Evolutionary conservation across 2,329 filamentous ascomycete species (phyloP).

Genomic region (Chlorencoelia australis): DNA sequence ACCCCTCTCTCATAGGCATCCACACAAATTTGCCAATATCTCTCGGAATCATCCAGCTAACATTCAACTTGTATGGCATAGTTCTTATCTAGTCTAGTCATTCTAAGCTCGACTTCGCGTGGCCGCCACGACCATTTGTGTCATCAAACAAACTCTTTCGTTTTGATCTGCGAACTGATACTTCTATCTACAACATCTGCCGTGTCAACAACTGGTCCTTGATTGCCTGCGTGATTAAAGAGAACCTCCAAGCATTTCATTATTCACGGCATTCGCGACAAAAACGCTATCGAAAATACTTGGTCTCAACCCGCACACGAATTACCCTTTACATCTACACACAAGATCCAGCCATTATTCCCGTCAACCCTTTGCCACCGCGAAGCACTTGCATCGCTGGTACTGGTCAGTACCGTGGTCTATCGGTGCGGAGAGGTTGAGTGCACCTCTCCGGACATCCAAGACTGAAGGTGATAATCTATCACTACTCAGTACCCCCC

Average conservation of each 20-base stretch:
- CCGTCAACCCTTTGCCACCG: too few species aligned
- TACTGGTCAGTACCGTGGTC: conserved; percentile 16
- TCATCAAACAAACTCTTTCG: conserved; percentile 20
- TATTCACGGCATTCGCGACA: too few species aligned
- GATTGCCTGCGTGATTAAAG: too few species aligned
- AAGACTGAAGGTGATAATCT: conserved; percentile 21
- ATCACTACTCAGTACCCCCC: conserved; percentile 14
- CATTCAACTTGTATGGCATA: conserved; percentile 1
- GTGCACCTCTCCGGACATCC: conserved; percentile 30
- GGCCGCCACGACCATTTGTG: conserved; percentile 17
- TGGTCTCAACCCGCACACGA: too few species aligned
- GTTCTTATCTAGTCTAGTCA: conserved; percentile 10
- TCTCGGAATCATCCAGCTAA: conserved; percentile 7
- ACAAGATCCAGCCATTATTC: too few species aligned
- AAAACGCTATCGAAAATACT: too few species aligned
- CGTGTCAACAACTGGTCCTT: conserved; percentile 7
- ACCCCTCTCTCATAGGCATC: background rate
- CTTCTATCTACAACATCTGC: conserved; percentile 12
- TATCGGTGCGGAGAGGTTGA: conserved; percentile 29
- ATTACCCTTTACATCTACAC: too few species aligned
- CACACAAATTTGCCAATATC: conserved; percentile 1
- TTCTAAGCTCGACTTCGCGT: conserved; percentile 13
- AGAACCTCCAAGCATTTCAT: too few species aligned
- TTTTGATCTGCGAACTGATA: conserved; percentile 15
- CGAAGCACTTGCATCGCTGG: background rate